Conservation (phyloP, 306 rosid species). For the Vigna reflexopilosa region DNA sequence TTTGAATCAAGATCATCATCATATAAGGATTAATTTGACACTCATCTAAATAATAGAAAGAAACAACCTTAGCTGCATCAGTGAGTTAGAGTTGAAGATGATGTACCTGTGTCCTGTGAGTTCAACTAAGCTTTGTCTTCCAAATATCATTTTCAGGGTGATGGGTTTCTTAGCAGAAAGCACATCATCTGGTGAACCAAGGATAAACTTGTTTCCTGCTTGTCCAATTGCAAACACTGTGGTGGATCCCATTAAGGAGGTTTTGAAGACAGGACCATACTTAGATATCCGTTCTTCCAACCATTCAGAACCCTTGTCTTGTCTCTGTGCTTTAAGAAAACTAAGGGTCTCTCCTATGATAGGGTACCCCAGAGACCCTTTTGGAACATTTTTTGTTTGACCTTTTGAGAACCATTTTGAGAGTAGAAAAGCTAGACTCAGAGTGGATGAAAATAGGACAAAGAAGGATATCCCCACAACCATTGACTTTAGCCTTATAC, state of each 20-base stretch:
- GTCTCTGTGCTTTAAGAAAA: slow-evolving; percentile 49
- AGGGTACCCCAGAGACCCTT: slow-evolving; percentile 64
- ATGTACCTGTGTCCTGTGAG: slow-evolving; percentile 57
- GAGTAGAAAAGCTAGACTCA: slow-evolving; percentile 44
- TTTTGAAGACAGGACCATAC: slow-evolving; percentile 58
- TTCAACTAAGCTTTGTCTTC: slow-evolving; percentile 52
- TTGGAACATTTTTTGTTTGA: slow-evolving; percentile 54
- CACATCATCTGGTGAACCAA: slow-evolving; percentile 54
- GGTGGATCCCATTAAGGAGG: slow-evolving; percentile 61
- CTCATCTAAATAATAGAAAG: background rate
- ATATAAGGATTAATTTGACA: no score
- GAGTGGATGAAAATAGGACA: slow-evolving; percentile 45
- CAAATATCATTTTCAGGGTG: slow-evolving; percentile 47
- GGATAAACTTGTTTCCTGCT: slow-evolving; percentile 56
- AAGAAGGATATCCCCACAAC: slow-evolving; percentile 39
- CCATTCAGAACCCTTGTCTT: slow-evolving; percentile 57
- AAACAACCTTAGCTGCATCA: background rate
- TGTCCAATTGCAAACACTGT: slow-evolving; percentile 54
- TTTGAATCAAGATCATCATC: slow-evolving; percentile 5
- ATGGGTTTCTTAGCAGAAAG: slow-evolving; percentile 56
- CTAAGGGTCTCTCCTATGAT: slow-evolving; percentile 61
- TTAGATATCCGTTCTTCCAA: slow-evolving; percentile 53
- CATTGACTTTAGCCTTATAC: slow-evolving; percentile 20
- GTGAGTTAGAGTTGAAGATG: background rate
- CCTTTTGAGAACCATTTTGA: slow-evolving; percentile 46